Conservation (phyloP, 306 rosid genomes). For the Castanospermum australe region DNA sequence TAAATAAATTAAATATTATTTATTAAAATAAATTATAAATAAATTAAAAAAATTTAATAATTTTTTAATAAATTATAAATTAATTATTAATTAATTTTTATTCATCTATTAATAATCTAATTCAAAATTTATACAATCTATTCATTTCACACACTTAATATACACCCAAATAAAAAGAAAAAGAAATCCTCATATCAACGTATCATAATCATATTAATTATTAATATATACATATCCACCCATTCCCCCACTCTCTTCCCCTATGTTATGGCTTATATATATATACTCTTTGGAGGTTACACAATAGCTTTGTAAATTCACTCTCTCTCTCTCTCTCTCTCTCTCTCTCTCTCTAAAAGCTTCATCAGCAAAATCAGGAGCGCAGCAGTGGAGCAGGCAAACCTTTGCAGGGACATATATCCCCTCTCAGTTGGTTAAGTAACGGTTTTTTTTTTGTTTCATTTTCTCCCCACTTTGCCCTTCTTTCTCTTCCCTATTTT, state of each 20-base stretch:
- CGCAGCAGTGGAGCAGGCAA: conserved; percentile 1
- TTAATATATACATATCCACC: neutral
- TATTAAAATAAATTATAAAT: too few species aligned
- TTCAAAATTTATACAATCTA: too few species aligned
- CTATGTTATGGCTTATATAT: conserved; percentile 30
- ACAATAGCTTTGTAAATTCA: conserved; percentile 13
- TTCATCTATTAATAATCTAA: too few species aligned
- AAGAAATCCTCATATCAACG: too few species aligned
- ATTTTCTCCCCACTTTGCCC: conserved; percentile 49
- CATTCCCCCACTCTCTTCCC: neutral
- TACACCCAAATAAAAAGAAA: too few species aligned
- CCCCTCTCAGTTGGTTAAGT: conserved; percentile 46
- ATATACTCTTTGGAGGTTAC: conserved; percentile 19
- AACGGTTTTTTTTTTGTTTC: conserved; percentile 56
- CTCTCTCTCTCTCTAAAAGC: neutral
- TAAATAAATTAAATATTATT: too few species aligned
- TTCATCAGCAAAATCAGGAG: conserved; percentile 28
- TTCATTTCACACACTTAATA: too few species aligned
- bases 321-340: neutral
- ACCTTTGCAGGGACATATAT: conserved; percentile 27
- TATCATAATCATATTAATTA: too few species aligned
- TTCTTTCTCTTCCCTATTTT: conserved; percentile 10
- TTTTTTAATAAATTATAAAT: too few species aligned
- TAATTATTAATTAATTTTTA: too few species aligned
- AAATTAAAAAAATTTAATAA: too few species aligned